phyloP scores from a whole-genome alignment of 2,329 filamentous ascomycete species.

The Chrysoporthe austroafricana region DNA sequence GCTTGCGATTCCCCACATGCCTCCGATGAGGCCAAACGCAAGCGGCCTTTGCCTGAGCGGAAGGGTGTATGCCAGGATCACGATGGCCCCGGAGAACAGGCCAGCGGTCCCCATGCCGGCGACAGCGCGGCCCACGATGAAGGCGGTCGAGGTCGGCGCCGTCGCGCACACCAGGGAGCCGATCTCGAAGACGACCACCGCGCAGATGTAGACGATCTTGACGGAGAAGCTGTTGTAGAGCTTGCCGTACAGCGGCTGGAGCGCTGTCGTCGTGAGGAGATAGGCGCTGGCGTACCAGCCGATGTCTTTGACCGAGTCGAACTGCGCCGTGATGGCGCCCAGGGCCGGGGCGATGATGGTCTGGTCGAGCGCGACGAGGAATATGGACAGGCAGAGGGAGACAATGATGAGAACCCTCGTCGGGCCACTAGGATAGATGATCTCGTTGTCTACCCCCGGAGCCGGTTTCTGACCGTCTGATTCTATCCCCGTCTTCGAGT shows the following conservation, averaged over 20 bases:
- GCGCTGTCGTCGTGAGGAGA: slow-evolving; percentile 52
- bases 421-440: slow-evolving; percentile 44
- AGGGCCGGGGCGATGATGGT: slow-evolving; percentile 58
- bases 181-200: slow-evolving; percentile 40
- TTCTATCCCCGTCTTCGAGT: not conserved
- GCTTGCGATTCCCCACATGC: slow-evolving; percentile 56
- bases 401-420: slow-evolving; percentile 47
- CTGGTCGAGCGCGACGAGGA: slow-evolving; percentile 56
- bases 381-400: slow-evolving; percentile 51
- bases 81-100: slow-evolving; percentile 53
- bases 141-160: slow-evolving; percentile 49
- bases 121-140: slow-evolving; percentile 57
- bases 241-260: slow-evolving; percentile 54
- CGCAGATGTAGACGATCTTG: slow-evolving; percentile 49
- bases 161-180: slow-evolving; percentile 45
- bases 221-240: slow-evolving; percentile 55
- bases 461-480: not conserved
- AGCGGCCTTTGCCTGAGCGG: slow-evolving; percentile 58
- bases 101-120: slow-evolving; percentile 57
- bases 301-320: slow-evolving; percentile 50
- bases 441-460: slow-evolving; percentile 28
- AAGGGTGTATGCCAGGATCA: slow-evolving; percentile 52
- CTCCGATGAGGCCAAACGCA: slow-evolving; percentile 58
- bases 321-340: slow-evolving; percentile 54
- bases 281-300: slow-evolving; percentile 58